Evolutionary conservation across 2,329 filamentous ascomycete species (phyloP), one percentile per base, ranked within the genome.

Genomic region (Exophiala mesophila): DNA sequence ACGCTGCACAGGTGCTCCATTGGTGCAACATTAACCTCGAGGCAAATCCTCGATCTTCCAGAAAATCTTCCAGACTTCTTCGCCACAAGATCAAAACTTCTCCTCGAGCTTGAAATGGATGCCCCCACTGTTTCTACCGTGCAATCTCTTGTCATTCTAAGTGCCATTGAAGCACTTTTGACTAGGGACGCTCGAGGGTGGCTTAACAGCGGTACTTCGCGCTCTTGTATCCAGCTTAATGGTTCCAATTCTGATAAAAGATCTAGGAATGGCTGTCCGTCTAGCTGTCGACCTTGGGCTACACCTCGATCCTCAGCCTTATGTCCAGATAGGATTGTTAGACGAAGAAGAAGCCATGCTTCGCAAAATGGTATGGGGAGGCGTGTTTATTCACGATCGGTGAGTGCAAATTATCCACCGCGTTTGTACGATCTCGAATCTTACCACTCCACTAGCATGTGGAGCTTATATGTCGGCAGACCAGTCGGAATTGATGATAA

Each of bases 71-170:
- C 49, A n/a, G 52, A 53, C 13, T 57, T 57, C 36, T 57, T 57
- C 34, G 50, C 48, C 15, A 51, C 40, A 4, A 41, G 54, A 34
- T 36, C 55, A 8, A 56, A 55, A 36, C 39, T 49, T 3, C 44
- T 57, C 3, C 44, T 57, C 13, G 54, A 57, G 19, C 42, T 55
- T 13, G 55, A 57, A 30, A 44, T 57, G 45, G 52, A 56, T 16
- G 39, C 41, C 20, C 55, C 55, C 2, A 45, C 44, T 8, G 33
- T 57, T n/a, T 49, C 50, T 4, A 57, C 55, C 0, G 52, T 56
- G 4, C 55, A 57, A 31, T 44, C 54, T 4, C 35, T 57, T 26
- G 55, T 47, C 1, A 51, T 55, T 7, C 32, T 56, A 12, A 57
- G 55, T 36, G 45, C 32, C 13, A 36, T 50, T 12, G 55, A 57